Conservation (phyloP, 1,284 basidiomycete species). For the Pascua guehoae region DNA sequence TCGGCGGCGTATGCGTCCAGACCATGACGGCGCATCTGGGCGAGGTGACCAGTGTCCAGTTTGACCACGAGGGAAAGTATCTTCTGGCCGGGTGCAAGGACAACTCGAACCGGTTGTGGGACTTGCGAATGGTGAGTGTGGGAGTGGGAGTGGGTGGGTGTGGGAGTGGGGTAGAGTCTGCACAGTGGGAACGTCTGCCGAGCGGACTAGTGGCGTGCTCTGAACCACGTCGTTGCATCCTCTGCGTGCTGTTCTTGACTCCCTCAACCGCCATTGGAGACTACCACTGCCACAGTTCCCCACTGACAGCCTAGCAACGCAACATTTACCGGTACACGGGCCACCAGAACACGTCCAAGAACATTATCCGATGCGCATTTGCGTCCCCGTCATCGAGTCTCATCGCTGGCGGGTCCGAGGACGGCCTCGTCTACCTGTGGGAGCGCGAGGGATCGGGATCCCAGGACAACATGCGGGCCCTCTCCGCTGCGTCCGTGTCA, state of each 20-base stretch:
- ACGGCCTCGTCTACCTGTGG: conserved; percentile 45
- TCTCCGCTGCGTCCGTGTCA: no score
- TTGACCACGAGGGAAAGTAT: conserved; percentile 50
- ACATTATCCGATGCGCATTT: conserved; percentile 52
- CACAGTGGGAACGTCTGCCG: no score
- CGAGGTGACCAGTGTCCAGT: conserved; percentile 53
- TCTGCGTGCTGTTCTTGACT: no score
- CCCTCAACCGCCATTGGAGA: not conserved
- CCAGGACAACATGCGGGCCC: conserved; percentile 8
- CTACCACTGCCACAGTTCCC: no score
- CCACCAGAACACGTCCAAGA: conserved; percentile 54
- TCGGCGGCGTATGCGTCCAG: conserved; percentile 51
- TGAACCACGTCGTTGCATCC: no score
- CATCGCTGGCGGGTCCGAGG: conserved; percentile 52
- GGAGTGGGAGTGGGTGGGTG: not conserved
- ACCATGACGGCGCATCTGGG: conserved; percentile 52
- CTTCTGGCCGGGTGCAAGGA: conserved; percentile 53
- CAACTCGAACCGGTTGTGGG: conserved; percentile 51
- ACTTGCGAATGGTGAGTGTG: conserved; percentile 46
- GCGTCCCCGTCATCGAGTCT: conserved; percentile 42
- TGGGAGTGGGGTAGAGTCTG: not conserved
- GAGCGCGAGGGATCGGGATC: conserved; percentile 29
- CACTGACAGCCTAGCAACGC: conserved; percentile 33
- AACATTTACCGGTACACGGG: conserved; percentile 52
- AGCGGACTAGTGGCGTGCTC: no score